Evolutionary conservation across 192 early-diverging fungal species (phyloP).

Genomic region (Coemansia sp.): DNA sequence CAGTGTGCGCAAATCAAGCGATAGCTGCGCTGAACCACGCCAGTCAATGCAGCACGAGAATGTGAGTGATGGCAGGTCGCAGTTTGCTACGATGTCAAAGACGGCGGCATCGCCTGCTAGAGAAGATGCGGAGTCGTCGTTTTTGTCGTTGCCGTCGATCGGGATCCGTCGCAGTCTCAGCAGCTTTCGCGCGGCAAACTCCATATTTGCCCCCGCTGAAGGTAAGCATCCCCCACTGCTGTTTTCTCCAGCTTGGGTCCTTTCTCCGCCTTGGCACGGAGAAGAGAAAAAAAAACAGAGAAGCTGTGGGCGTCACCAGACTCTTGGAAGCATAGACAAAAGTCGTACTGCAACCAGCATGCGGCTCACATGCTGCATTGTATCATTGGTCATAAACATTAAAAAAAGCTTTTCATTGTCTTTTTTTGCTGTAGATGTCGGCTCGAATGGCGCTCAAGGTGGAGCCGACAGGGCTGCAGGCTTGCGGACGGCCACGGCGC

Average conservation of each 20-base stretch:
- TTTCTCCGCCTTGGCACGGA: too few species aligned
- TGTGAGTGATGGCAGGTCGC: too few species aligned
- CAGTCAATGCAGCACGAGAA: not conserved
- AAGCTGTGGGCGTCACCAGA: too few species aligned
- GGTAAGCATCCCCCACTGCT: slow-evolving; percentile 5
- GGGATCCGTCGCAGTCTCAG: slow-evolving; percentile 20
- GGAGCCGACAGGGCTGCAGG: slow-evolving; percentile 3
- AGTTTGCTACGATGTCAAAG: slow-evolving; percentile 25
- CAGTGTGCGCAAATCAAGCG: slow-evolving; percentile 15
- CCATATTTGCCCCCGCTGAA: slow-evolving; percentile 32
- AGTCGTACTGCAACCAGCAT: too few species aligned
- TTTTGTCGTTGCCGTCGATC: slow-evolving; percentile 30
- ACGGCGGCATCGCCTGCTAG: slow-evolving; percentile 11
- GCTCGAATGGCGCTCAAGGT: not conserved
- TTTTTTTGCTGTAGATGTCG: slow-evolving; percentile 10
- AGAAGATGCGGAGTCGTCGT: slow-evolving; percentile 14
- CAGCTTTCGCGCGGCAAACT: slow-evolving; percentile 12
- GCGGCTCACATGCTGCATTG: too few species aligned
- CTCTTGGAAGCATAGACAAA: too few species aligned
- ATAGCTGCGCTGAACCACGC: slow-evolving; percentile 21
- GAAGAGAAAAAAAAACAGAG: too few species aligned
- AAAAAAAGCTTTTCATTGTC: too few species aligned
- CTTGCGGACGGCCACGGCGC: slow-evolving; percentile 20
- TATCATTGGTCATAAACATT: too few species aligned
- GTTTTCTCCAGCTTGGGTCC: slow-evolving; percentile 6